phyloP scores from a whole-genome alignment of 768 basidiomycete genomes.

The Tremella yokohamensis region DNA sequence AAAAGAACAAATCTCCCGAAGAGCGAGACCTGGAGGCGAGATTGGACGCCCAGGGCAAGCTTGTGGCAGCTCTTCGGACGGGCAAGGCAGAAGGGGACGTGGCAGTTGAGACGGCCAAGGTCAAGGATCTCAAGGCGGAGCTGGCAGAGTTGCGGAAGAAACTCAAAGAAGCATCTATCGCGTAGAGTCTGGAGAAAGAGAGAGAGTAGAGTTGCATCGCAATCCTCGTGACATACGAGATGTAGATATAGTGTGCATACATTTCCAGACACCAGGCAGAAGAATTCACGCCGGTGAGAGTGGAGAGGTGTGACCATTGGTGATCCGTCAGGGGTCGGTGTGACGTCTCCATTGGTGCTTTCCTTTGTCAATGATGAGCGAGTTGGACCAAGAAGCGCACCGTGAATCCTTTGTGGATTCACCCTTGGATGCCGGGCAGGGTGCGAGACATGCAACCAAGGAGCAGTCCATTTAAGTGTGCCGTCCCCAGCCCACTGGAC shows the following conservation, averaged over 20 bases:
- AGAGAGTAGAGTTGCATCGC: not conserved
- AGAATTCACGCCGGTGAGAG: not conserved
- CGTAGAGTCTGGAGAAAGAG: not conserved
- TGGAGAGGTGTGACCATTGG: constrained; percentile 2
- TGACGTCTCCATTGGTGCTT: constrained; percentile 1
- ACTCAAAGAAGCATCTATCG: constrained; percentile 27
- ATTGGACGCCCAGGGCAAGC: constrained; percentile 70
- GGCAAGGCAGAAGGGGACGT: constrained; percentile 52
- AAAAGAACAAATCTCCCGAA: constrained; percentile 63
- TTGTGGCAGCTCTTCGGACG: constrained; percentile 65
- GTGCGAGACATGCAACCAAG: no score
- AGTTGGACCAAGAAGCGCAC: not conserved
- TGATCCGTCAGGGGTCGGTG: not conserved
- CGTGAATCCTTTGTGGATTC: constrained; percentile 1
- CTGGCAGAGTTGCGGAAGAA: constrained; percentile 42
- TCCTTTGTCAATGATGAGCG: constrained; percentile 3
- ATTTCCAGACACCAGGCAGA: not conserved
- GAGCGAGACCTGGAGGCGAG: constrained; percentile 68
- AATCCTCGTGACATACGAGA: not conserved
- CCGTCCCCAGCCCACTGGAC: no score
- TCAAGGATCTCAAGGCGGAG: constrained; percentile 38
- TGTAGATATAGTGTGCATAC: not conserved
- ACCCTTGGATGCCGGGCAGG: not conserved
- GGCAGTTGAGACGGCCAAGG: constrained; percentile 24
- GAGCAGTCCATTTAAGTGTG: no score